Evolutionary conservation across 2,329 filamentous ascomycete species (phyloP).

Genomic region (Pestalotiopsis sp.): DNA sequence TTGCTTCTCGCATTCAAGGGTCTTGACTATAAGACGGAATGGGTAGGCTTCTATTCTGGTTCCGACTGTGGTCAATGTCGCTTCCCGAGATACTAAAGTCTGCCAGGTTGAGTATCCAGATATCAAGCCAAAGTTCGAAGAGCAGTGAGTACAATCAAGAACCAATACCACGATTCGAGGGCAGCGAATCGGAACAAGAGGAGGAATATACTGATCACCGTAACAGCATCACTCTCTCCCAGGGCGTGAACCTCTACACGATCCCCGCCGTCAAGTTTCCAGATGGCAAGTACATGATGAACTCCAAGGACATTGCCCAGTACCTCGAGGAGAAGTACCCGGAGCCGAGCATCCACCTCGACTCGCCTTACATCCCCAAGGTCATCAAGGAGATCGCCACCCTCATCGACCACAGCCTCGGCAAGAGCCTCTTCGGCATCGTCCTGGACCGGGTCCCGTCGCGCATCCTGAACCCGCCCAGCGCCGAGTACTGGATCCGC

Average conservation of each 20-base stretch:
- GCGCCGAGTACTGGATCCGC: conserved; percentile 55
- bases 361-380: conserved; percentile 50
- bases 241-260: conserved; percentile 28
- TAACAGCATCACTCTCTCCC: conserved; percentile 53
- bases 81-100: conserved; percentile 12
- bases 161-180: too few species aligned
- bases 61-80: too few species aligned
- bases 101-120: conserved; percentile 65
- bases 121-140: conserved; percentile 56
- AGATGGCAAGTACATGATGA: conserved; percentile 64
- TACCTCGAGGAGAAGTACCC: conserved; percentile 63
- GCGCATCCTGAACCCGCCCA: conserved; percentile 52
- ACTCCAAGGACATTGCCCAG: conserved; percentile 62
- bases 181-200: too few species aligned
- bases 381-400: conserved; percentile 43
- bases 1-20: conserved; percentile 69
- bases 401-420: conserved; percentile 22
- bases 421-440: conserved; percentile 37
- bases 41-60: conserved; percentile 38
- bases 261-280: conserved; percentile 38
- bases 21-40: conserved; percentile 69
- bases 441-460: conserved; percentile 51
- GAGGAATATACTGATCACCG: conserved; percentile 22
- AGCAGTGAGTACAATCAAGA: conserved; percentile 44
- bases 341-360: conserved; percentile 57